These are phyloP conservation scores for Neurospora africana DNA, from an alignment of 495 filamentous ascomycete genomes.

Conservation along the genomic window DNA sequence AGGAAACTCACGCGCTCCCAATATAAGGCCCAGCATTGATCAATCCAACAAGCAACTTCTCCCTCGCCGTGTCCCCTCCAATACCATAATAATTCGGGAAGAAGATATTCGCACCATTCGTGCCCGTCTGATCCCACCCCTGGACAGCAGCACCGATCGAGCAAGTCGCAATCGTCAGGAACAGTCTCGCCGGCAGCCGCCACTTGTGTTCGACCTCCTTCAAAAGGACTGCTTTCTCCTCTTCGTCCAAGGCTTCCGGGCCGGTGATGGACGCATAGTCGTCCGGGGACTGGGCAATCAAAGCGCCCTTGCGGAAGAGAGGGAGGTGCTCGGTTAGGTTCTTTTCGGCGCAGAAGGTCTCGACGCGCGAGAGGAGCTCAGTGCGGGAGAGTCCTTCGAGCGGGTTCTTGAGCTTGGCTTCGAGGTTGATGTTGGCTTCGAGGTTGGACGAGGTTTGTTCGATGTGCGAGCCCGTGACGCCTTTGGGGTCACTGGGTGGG, in stretches of 20 bases:
- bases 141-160: slow-evolving; percentile 69
- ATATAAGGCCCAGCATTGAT: slow-evolving; percentile 45
- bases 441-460: slow-evolving; percentile 26
- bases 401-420: slow-evolving; percentile 45
- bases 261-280: slow-evolving; percentile 41
- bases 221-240: slow-evolving; percentile 42
- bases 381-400: slow-evolving; percentile 43
- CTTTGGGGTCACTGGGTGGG: slow-evolving; percentile 17
- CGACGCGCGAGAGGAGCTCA: slow-evolving; percentile 44
- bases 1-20: slow-evolving; percentile 22
- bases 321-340: slow-evolving; percentile 39
- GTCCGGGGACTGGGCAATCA: slow-evolving; percentile 52
- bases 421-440: slow-evolving; percentile 35
- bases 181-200: slow-evolving; percentile 51
- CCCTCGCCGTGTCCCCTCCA: slow-evolving; percentile 31
- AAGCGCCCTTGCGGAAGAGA: slow-evolving; percentile 49
- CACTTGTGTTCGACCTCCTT: slow-evolving; percentile 53
- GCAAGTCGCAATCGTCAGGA: slow-evolving; percentile 54
- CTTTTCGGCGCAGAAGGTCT: slow-evolving; percentile 43
- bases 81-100: slow-evolving; percentile 44
- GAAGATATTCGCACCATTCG: slow-evolving; percentile 63
- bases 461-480: slow-evolving; percentile 20
- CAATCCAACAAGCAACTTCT: slow-evolving; percentile 40
- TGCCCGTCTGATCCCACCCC: slow-evolving; percentile 65
- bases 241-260: slow-evolving; percentile 39